Base-by-base conservation (phyloP, 257 asterid species). In the Solanum lignicaule region DNA sequence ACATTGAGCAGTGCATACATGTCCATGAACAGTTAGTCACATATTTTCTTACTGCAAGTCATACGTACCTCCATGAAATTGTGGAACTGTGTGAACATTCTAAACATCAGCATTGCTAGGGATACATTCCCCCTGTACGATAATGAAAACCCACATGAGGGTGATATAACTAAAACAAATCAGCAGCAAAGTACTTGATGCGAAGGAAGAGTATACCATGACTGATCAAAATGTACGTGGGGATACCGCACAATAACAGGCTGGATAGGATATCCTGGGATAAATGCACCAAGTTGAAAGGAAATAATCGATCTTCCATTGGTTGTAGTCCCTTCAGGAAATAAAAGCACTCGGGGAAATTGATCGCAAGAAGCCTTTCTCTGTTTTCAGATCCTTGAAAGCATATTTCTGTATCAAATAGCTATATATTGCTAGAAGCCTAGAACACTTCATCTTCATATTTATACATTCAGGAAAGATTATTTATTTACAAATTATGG, bases 291-390 rank as follows among this genome's bases (percentile, higher is more conserved):
- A 43, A 95, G 97, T 91, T 97, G 98, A 91, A 97, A 97, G 48
- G 99, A 96, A 88, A 97, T 90, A 87, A 96, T 89, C 83, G 87
- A 93, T 93, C 98, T 97, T 92, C 99, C 99, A 76, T 94, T 97
- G 93, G 94, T 96, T n/a, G 99, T 97, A 25, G 99, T 97, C 92
- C 99, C 99, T 94, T 97, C 99, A 2, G 99, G 99, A 96, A 97
- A 97, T 94, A 97, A 94, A 92, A 97, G 98, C 92, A 97, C 90
- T 81, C 96, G 95, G 86, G 99, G 98, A 93, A 92, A 97, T 91
- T 73, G 95, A 90, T 91, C 87, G 93, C 91, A 87, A 87, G 99
- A 97, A 87, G 98, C 98, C 91, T 96, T 97, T 94, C 99, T 96
- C 99, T 97, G 99, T 95, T 93, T 96, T 93, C 91, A 96, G 74